A percentile compares a stretch with the other conserved stretches of the same genome.
phyloP scores from a whole-genome alignment of 345 rosid species.

The Eucalyptus cloeziana region DNA sequence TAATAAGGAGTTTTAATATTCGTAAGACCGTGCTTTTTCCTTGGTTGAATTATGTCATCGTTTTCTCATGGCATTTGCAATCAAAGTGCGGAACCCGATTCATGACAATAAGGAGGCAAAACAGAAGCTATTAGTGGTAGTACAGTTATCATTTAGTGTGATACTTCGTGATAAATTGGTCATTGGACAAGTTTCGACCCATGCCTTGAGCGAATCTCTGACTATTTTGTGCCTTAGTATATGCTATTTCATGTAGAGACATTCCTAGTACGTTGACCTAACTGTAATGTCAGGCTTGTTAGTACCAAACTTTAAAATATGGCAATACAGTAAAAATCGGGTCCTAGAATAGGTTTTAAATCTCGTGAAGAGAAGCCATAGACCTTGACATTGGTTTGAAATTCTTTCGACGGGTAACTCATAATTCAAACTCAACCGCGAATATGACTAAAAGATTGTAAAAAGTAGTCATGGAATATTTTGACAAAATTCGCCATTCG shows the following conservation, averaged over 20 bases:
- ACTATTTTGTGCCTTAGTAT: not conserved
- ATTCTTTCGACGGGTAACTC: not conserved
- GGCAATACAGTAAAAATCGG: not conserved
- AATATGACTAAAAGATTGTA: not conserved
- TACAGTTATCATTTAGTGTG: not conserved
- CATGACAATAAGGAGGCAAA: not conserved
- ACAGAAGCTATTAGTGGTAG: not conserved
- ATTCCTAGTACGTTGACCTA: rapidly evolving
- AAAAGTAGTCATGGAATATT: not conserved
- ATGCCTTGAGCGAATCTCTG: not conserved
- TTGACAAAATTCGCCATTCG: rapidly evolving
- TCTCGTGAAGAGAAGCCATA: not conserved
- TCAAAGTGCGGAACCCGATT: not conserved
- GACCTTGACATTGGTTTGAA: not conserved
- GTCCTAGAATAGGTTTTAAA: not conserved
- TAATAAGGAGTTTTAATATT: not conserved
- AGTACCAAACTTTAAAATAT: not conserved
- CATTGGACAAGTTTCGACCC: not conserved
- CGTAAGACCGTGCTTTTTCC: not conserved
- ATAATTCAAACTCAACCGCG: not conserved
- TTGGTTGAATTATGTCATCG: not conserved
- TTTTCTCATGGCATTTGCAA: not conserved
- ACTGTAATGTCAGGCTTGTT: not conserved
- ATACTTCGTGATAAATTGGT: not conserved
- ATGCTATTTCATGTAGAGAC: not conserved